Percentiles rank a stretch among this genome's conserved stretches.
Conservation (phyloP, 1,139 yeast species). For the Tardiomyces digboiensis region DNA sequence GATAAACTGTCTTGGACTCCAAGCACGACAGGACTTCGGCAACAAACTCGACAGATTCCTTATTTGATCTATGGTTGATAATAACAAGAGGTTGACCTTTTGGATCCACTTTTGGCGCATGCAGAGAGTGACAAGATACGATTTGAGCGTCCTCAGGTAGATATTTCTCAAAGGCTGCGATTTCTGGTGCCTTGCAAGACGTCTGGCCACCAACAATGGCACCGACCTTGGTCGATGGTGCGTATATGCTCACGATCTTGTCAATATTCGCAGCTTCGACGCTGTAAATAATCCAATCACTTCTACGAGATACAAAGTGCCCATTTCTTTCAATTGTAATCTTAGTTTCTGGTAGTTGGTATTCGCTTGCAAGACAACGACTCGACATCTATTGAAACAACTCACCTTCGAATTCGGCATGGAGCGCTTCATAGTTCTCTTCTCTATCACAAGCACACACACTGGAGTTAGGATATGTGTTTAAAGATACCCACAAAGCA, state of each 20-base stretch:
- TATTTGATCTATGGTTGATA: slow-evolving; percentile 58
- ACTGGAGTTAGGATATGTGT: background rate
- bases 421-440: slow-evolving; percentile 43
- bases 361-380: too few relatives aligned
- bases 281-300: slow-evolving; percentile 79
- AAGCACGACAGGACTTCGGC: slow-evolving; percentile 59
- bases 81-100: slow-evolving; percentile 89
- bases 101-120: slow-evolving; percentile 87
- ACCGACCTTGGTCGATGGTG: slow-evolving; percentile 80
- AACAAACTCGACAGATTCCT: slow-evolving; percentile 48
- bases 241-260: slow-evolving; percentile 62
- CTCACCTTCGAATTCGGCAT: slow-evolving; percentile 28
- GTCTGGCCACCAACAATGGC: slow-evolving; percentile 98
- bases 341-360: too few relatives aligned
- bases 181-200: slow-evolving; percentile 88
- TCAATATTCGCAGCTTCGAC: slow-evolving; percentile 69
- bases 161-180: slow-evolving; percentile 67
- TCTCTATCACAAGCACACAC: slow-evolving; percentile 91
- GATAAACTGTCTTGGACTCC: slow-evolving; percentile 65
- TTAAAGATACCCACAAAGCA: too few relatives aligned
- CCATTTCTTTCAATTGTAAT: slow-evolving; percentile 66
- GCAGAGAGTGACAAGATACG: slow-evolving; percentile 81
- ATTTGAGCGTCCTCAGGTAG: slow-evolving; percentile 76
- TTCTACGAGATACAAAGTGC: slow-evolving; percentile 64
- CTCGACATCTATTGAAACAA: too few relatives aligned